These are phyloP conservation scores for Alopecurus myosuroides DNA, from an alignment of 176 grass and related monocot genomes.

Conservation along the genomic window DNA sequence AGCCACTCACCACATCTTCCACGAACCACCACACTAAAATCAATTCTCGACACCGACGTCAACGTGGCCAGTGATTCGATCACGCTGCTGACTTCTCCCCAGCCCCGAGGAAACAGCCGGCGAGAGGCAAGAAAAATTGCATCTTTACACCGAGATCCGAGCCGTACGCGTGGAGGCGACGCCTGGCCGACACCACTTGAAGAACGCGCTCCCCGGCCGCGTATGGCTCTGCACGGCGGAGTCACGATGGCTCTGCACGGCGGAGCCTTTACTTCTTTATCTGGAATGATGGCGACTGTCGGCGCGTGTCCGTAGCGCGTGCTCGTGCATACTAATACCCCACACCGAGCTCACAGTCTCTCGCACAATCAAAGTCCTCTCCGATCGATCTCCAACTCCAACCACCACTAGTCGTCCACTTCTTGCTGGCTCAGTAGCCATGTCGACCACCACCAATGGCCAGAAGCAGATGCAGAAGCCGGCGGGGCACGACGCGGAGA, in stretches of 20 bases:
- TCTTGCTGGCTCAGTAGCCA: neutral
- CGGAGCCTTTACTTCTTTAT: neutral
- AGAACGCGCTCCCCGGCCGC: neutral
- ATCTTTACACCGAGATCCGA: neutral
- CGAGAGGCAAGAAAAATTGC: neutral
- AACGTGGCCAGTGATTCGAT: slow-evolving; percentile 16
- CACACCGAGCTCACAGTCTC: neutral
- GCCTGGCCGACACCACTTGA: neutral
- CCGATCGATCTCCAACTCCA: neutral
- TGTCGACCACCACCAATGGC: slow-evolving; percentile 13
- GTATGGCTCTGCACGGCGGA: neutral
- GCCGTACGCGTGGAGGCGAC: neutral
- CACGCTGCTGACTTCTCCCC: neutral
- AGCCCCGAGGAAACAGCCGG: neutral
- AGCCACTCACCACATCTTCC: neutral
- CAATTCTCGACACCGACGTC: neutral
- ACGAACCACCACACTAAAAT: neutral
- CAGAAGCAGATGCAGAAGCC: neutral
- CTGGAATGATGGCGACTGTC: neutral
- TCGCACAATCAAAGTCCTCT: neutral
- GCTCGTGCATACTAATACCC: neutral
- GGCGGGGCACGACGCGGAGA: slow-evolving; percentile 15
- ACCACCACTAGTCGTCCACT: neutral
- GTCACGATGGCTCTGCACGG: neutral
- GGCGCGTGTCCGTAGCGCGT: slow-evolving; percentile 28